Base-by-base conservation (phyloP, 1,284 basidiomycete genomes). In the Meripilus lineatus region DNA sequence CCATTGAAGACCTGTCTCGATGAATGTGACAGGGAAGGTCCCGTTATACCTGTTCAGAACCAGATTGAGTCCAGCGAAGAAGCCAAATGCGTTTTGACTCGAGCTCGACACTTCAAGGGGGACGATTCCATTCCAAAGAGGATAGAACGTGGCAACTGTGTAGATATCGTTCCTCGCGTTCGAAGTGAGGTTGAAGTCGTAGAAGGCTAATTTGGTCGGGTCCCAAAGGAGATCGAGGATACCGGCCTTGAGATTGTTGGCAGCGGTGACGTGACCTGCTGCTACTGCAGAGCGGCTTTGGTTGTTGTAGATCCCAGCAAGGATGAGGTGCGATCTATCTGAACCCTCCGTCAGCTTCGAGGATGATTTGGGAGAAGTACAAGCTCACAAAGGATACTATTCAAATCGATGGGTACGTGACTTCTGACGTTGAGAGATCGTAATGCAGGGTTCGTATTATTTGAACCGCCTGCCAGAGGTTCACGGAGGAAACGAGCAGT, bases 181-280 rank as follows among this genome's bases (percentile, higher is more conserved):
- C 3, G 79, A 74, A 3, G 77, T 82, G 36, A 81, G 63, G 63
- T 90, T 89, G 64, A 83, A 93, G 63, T 93, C 90, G 61, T 94
- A 94, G 68, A 93, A 95, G 3, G 83, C 89, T 22, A 91, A 71
- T 70, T 89, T 90, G 3, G 67, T 65, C 0, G 79, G 52, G 58
- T 95, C 88, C 93, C 93, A 96, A 63, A 82, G 74, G 11, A 97
- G 74, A 59, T 96, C 93, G 33, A 94, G 67, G 47, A 96, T 79
- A 1, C 83, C 91, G 2, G 64, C 70, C 45, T 77, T 76, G 35
- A 91, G 69, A 4, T 66, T 65, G 0, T 70, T 59, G 0, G 91
- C 89, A 10, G 72, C 70, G 32, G 67, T 55, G n/a, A 65, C 70
- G 59, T 93, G 89, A 32, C 68, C 66, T 2, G 67, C 58, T 2